phyloP scores from a whole-genome alignment of 306 rosid genomes.

The Senna siamea region DNA sequence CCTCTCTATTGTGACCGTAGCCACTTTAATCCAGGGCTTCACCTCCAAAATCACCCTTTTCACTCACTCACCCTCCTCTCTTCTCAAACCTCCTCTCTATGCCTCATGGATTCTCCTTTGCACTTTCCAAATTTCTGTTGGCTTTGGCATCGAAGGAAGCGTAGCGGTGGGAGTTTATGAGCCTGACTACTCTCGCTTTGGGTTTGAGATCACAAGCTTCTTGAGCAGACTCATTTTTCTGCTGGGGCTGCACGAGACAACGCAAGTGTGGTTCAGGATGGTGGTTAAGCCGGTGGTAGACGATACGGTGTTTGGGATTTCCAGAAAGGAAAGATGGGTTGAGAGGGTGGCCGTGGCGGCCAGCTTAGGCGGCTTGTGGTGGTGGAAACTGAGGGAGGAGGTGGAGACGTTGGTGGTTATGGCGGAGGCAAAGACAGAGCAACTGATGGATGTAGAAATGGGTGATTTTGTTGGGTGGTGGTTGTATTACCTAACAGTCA shows the following conservation, averaged over 20 bases:
- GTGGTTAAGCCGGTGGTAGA: slow-evolving; percentile 92
- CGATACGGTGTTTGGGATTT: slow-evolving; percentile 62
- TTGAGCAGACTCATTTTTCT: slow-evolving; percentile 57
- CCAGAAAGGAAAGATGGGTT: slow-evolving; percentile 54
- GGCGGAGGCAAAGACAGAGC: slow-evolving; percentile 60
- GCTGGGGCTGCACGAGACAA: slow-evolving; percentile 80
- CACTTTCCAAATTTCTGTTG: slow-evolving; percentile 67
- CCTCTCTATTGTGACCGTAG: slow-evolving; percentile 49
- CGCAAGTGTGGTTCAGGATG: slow-evolving; percentile 64
- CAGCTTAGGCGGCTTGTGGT: slow-evolving; percentile 72
- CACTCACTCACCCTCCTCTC: slow-evolving; percentile 13
- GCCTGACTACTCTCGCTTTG: slow-evolving; percentile 28
- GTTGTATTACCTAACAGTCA: slow-evolving; percentile 67
- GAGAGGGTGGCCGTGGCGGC: slow-evolving; percentile 58
- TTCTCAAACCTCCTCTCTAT: slow-evolving; percentile 45
- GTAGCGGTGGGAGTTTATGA: slow-evolving; percentile 41
- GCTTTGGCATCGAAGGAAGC: slow-evolving; percentile 66
- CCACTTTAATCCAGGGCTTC: slow-evolving; percentile 55
- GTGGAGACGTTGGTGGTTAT: slow-evolving; percentile 67
- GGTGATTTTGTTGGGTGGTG: slow-evolving; percentile 66
- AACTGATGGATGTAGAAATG: slow-evolving; percentile 49
- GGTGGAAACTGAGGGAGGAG: slow-evolving; percentile 81
- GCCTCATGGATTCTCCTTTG: slow-evolving; percentile 72
- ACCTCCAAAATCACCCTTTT: slow-evolving; percentile 45
- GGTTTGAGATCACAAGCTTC: slow-evolving; percentile 44